Evolutionary conservation across 169 alveolate species (phyloP).

Genomic region (Besnoitia besnoiti): DNA sequence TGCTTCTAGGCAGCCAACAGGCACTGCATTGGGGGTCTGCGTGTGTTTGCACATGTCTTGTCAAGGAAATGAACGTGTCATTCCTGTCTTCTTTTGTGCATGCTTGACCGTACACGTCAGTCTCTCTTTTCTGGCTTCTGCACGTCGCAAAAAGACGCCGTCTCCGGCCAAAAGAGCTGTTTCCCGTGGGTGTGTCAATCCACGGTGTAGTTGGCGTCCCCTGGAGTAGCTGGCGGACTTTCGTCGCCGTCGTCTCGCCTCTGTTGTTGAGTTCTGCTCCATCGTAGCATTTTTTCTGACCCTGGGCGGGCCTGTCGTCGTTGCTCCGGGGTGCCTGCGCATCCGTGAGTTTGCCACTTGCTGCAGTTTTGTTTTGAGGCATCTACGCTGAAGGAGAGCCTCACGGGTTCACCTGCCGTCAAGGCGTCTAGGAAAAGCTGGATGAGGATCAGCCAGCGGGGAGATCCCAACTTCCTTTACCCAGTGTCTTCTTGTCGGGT

Average conservation of each 20-base stretch:
- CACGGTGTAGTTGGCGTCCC: neutral
- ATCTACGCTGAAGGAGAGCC: too few relatives aligned
- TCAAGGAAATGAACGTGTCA: conserved; percentile 4
- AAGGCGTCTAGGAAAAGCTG: too few relatives aligned
- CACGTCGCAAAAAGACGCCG: neutral
- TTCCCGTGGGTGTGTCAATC: neutral
- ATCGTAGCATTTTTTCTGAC: neutral
- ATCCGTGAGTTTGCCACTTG: too few relatives aligned
- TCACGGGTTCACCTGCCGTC: too few relatives aligned
- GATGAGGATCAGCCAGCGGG: too few relatives aligned
- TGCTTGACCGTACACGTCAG: neutral
- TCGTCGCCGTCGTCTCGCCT: neutral
- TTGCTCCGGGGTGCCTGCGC: too few relatives aligned
- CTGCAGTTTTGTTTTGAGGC: too few relatives aligned
- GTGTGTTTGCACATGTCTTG: neutral
- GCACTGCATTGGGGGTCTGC: too few relatives aligned
- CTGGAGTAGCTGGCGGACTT: neutral
- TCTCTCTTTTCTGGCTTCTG: neutral
- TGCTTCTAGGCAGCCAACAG: too few relatives aligned
- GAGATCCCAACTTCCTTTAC: too few relatives aligned
- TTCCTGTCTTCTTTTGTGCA: neutral
- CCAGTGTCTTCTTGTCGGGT: neutral
- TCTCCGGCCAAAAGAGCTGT: neutral
- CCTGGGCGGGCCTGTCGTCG: too few relatives aligned
- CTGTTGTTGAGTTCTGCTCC: neutral